Evolutionary conservation across 1,139 yeast genomes (phyloP).

Genomic region (Taphrina wiesneri): DNA sequence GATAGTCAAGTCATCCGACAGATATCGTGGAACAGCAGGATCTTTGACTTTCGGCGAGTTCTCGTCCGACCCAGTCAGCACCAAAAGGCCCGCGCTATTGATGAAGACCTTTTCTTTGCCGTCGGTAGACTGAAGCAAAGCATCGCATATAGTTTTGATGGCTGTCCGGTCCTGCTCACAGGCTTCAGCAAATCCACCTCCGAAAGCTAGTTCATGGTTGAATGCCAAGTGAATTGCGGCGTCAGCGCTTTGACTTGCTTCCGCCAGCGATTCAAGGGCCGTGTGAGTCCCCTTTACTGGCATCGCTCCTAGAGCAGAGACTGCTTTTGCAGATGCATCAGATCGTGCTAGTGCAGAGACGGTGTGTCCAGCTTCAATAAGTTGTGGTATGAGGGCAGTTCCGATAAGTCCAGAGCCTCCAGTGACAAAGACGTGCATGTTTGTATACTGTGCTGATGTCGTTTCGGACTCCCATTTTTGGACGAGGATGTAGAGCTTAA

Average conservation of each 20-base stretch:
- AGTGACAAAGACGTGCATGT: conserved; percentile 33
- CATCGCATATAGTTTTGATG: neutral
- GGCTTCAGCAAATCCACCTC: neutral
- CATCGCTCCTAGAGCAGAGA: conserved; percentile 34
- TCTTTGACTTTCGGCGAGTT: neutral
- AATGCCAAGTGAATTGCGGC: conserved; percentile 10
- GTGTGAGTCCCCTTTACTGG: conserved; percentile 1
- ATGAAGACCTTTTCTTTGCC: neutral
- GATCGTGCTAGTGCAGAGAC: conserved; percentile 25
- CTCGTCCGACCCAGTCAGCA: neutral
- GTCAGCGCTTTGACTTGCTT: neutral
- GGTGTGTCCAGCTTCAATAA: conserved; percentile 4
- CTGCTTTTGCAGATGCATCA: conserved; percentile 6
- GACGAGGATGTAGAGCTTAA: no score
- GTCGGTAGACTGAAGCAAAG: neutral
- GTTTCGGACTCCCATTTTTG: neutral
- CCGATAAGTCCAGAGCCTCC: conserved; percentile 33
- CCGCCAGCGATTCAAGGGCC: neutral
- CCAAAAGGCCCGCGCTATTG: neutral
- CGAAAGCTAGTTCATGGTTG: neutral
- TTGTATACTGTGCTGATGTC: neutral
- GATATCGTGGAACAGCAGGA: neutral
- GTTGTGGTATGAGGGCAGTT: conserved; percentile 8
- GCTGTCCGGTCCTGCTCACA: conserved; percentile 2
- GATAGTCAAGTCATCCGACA: neutral